Evolutionary conservation across 371 early-diverging fungal genomes (phyloP).

Genomic region (Apophysomyces elegans): DNA sequence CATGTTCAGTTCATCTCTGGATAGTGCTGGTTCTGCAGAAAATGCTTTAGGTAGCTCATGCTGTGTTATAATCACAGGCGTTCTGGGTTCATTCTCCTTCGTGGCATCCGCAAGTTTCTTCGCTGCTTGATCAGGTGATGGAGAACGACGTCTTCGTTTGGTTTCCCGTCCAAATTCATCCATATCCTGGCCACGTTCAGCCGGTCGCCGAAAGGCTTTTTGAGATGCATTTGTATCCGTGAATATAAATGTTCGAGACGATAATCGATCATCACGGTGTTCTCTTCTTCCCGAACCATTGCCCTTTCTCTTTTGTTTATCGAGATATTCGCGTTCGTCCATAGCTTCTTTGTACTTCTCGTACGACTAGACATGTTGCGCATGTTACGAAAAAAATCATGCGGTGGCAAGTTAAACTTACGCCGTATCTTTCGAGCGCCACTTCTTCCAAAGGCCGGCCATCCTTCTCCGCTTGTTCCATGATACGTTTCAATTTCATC

Average conservation of each 20-base stretch:
- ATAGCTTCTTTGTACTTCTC: slow-evolving; percentile 72
- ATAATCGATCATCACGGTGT: slow-evolving; percentile 13
- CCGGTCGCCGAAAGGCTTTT: slow-evolving; percentile 27
- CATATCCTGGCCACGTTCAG: slow-evolving; percentile 19
- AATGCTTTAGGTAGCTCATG: slow-evolving; percentile 27
- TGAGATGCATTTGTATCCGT: slow-evolving; percentile 28
- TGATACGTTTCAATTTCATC: slow-evolving; percentile 75
- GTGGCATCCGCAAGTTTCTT: slow-evolving; percentile 31
- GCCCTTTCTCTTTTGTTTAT: slow-evolving; percentile 39
- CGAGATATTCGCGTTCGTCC: slow-evolving; percentile 70
- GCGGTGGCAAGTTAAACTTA: slow-evolving; percentile 24
- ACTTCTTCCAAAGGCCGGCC: slow-evolving; percentile 66
- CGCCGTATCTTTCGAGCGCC: slow-evolving; percentile 75
- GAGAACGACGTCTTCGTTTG: slow-evolving; percentile 24
- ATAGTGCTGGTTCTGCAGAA: slow-evolving; percentile 33
- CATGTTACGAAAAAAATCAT: slow-evolving; percentile 1
- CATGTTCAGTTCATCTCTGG: slow-evolving; percentile 82
- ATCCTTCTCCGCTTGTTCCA: slow-evolving; percentile 75
- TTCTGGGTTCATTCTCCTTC: slow-evolving; percentile 16
- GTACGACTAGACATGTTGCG: slow-evolving; percentile 45
- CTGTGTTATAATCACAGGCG: slow-evolving; percentile 30
- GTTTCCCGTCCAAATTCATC: slow-evolving; percentile 47
- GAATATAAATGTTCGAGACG: slow-evolving; percentile 38
- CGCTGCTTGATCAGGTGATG: slow-evolving; percentile 14
- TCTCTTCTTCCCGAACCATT: slow-evolving; percentile 6